Evolutionary conservation across 2,329 filamentous ascomycete genomes (phyloP), one percentile per base, ranked within the genome.

Genomic region (Penicillium janthinellum): DNA sequence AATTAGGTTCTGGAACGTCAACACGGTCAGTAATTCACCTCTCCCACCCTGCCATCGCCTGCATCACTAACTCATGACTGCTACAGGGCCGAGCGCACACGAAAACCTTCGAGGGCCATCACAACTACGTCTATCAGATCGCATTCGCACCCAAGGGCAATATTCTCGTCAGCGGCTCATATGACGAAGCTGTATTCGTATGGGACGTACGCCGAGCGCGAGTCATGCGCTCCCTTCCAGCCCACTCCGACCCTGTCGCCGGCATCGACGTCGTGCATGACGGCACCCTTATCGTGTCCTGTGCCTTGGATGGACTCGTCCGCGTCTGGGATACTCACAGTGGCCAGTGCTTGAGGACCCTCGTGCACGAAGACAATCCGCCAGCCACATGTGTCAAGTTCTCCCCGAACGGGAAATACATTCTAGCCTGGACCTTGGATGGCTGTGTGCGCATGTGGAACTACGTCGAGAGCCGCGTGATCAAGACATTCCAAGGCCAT

Each of bases 81-180:
- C 31, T 57, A 41, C 52, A 81, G 64, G 85, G 85, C 17, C 83
- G 85, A 70, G 80, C 84, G 31, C 82, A 87, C 56, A 83, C 84
- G 0, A 83, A 80, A 22, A 82, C 85, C 1, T 81, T 98, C 65
- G 83, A 90, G 25, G 94, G 95, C 2, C 95, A 99, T 71, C 92
- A 97, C 76, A 98, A 96, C 77, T 98, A 98, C 76, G 89, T 99
- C 35, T 96, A 96, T 77, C 92, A 90, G 53, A 82, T 99, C 37
- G 92, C 93, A 5, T 98, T 98, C 76, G 94, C 91, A n/a, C 95
- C 95, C 1, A 98, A 97, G 75, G 95, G 95, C 25, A 99, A 99
- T 72, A 96, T 98, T 73, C 85, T 99, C 37, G 95, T 93, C 15
- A 96, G 91, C 66, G 95, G 95, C 12, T 96, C 91, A 64, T 98